Evolutionary conservation across 129 eudicot species (phyloP).

Genomic region (Erigeron canadensis): DNA sequence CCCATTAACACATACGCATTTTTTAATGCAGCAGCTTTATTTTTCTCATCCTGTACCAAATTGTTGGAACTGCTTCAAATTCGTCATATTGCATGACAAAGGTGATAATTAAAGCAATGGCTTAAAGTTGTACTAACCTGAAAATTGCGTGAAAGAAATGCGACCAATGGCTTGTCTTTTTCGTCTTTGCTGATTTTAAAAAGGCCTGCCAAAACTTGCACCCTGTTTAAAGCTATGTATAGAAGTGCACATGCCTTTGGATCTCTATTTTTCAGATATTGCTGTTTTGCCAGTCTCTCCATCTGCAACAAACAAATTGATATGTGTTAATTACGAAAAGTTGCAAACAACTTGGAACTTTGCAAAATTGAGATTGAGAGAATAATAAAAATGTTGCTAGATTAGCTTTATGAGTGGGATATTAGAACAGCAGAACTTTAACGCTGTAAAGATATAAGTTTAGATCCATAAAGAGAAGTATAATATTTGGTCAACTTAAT

Average conservation of each 20-base stretch:
- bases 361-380: background rate
- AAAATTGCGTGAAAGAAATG: constrained; percentile 86
- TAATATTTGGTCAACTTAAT: background rate
- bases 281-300: constrained; percentile 93
- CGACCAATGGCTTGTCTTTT: constrained; percentile 92
- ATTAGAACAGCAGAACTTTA: background rate
- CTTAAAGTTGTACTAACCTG: constrained; percentile 51
- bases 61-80: constrained; percentile 1
- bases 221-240: constrained; percentile 85
- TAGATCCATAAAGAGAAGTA: background rate
- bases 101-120: constrained; percentile 17
- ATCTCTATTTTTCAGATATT: constrained; percentile 72
- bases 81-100: background rate
- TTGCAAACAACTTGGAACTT: background rate
- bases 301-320: constrained; percentile 50
- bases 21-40: constrained; percentile 96
- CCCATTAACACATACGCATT: constrained; percentile 98
- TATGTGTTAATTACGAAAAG: constrained; percentile 1
- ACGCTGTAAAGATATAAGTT: background rate
- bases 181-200: constrained; percentile 92
- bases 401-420: background rate
- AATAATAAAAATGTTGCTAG: background rate
- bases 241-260: constrained; percentile 95
- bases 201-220: constrained; percentile 95
- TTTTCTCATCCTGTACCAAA: constrained; percentile 76